Evolutionary conservation across 495 filamentous ascomycete genomes (phyloP), one percentile per base, ranked within the genome.

Genomic region (Talaromyces thailandensis): DNA sequence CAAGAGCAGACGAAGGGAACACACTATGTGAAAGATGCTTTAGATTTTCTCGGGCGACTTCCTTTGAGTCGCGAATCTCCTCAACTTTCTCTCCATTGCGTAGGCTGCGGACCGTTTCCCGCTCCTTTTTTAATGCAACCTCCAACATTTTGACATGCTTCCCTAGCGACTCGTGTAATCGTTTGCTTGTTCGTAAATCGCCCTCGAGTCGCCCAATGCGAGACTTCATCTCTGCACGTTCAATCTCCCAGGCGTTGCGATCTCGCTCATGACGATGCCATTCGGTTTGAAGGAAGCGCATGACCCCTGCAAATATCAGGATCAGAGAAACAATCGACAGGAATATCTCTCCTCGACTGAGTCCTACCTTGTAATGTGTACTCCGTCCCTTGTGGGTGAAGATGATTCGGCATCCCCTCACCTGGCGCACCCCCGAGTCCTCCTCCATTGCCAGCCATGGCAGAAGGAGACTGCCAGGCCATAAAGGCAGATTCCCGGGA

Each of bases 221-320:
- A 64, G 90, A 92, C 76, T 96, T 98, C 94, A 98, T 98, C 79
- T 98, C 94, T 63, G 95, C 94, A 70, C 91, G 86, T 76, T 98
- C 94, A 71, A 98, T 98, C 70, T 98, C 94, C 94, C 94, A 99
- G 23, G 91, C 88, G 74, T 99, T 99, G 67, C 95, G 88, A 68
- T 96, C 95, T 76, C 94, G 90, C 73, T 99, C 94, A 70, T 98
- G 93, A 65, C 91, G 87, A 74, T 99, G 95, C 94, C 94, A 98
- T 84, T 99, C 94, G 37, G 93, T 93, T 79, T 98, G 95, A 35
- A 99, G 86, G 73, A 98, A 98, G 72, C 94, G 92, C 94, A 99
- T 99, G 37, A 99, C 94, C 70, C 94, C 93, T 98, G 23, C n/a
- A 48, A 56, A 52, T 11, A 52, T 23, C 29, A 57, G 28, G 35